Percentiles rank a stretch among this genome's conserved stretches.
Evolutionary conservation across 768 basidiomycete genomes (phyloP).

Genomic region (Termitomyces bulborhizus): DNA sequence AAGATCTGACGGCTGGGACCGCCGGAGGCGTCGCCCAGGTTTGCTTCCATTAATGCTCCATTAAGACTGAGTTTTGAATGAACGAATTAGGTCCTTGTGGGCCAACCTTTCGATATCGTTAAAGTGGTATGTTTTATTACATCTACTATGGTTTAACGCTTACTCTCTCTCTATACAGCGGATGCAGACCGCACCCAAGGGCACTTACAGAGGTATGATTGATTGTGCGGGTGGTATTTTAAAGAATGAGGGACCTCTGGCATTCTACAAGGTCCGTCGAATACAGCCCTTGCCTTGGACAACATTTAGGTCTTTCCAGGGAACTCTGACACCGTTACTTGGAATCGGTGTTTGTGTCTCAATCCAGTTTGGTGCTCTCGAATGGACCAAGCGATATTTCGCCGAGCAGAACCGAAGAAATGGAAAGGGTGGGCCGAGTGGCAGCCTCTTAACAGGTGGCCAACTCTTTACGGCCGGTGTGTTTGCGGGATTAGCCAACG

Average conservation of each 20-base stretch:
- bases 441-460: slow-evolving; percentile 45
- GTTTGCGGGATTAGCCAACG: slow-evolving; percentile 83
- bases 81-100: slow-evolving; percentile 65
- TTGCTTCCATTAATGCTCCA: slow-evolving; percentile 7
- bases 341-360: slow-evolving; percentile 95
- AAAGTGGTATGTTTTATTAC: slow-evolving; percentile 69
- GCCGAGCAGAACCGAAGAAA: slow-evolving; percentile 49
- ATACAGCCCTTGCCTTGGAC: not conserved
- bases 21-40: slow-evolving; percentile 90
- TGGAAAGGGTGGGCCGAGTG: slow-evolving; percentile 62
- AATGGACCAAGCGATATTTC: slow-evolving; percentile 79
- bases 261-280: slow-evolving; percentile 82
- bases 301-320: slow-evolving; percentile 37
- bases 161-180: slow-evolving; percentile 40
- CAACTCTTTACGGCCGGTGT: slow-evolving; percentile 80
- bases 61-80: slow-evolving; percentile 11
- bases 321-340: slow-evolving; percentile 82
- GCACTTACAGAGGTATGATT: slow-evolving; percentile 84
- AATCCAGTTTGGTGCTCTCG: slow-evolving; percentile 91
- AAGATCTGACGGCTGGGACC: slow-evolving; percentile 87
- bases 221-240: slow-evolving; percentile 88
- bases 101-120: slow-evolving; percentile 95
- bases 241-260: slow-evolving; percentile 86
- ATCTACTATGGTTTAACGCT: not conserved
- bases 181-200: slow-evolving; percentile 90